These are phyloP conservation scores for Reutealis trisperma DNA, from an alignment of 345 rosid species.

Conservation along the genomic window DNA sequence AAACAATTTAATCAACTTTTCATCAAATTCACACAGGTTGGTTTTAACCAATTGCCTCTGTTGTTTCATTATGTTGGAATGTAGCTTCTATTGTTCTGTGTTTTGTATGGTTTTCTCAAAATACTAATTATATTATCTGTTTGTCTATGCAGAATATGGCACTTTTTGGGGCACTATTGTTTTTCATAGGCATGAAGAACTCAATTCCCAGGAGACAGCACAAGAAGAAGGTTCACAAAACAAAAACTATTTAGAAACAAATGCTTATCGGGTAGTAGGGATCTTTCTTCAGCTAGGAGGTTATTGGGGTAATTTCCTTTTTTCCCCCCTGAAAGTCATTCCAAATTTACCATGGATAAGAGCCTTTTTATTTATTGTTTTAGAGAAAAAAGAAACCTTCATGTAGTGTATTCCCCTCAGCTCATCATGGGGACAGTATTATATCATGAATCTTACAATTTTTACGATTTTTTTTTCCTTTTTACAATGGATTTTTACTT, in stretches of 20 bases:
- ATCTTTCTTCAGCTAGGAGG: not conserved
- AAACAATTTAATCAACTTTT: constrained; percentile 21
- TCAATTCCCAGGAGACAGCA: constrained; percentile 21
- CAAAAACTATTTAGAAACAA: constrained; percentile 16
- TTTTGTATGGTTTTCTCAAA: not conserved
- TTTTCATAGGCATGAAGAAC: constrained; percentile 33
- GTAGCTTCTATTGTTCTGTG: not conserved
- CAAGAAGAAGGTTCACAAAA: constrained; percentile 22
- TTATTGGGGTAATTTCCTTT: not conserved
- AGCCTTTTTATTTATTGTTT: not conserved
- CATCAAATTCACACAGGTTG: constrained; percentile 25
- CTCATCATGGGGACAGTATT: no score
- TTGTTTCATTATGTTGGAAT: not conserved
- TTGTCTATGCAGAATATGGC: constrained; percentile 19
- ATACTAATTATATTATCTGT: not conserved
- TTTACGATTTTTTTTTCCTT: no score
- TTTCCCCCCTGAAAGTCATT: no score
- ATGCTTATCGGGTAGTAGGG: not conserved
- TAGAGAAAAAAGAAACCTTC: not conserved
- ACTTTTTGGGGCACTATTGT: constrained; percentile 24
- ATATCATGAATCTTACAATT: no score
- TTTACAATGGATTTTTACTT: no score
- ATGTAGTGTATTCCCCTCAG: not conserved
- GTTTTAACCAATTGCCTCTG: not conserved
- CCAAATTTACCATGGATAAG: not conserved